phyloP scores from a whole-genome alignment of 1,284 basidiomycete species.

The Trichosporon ovoides region DNA sequence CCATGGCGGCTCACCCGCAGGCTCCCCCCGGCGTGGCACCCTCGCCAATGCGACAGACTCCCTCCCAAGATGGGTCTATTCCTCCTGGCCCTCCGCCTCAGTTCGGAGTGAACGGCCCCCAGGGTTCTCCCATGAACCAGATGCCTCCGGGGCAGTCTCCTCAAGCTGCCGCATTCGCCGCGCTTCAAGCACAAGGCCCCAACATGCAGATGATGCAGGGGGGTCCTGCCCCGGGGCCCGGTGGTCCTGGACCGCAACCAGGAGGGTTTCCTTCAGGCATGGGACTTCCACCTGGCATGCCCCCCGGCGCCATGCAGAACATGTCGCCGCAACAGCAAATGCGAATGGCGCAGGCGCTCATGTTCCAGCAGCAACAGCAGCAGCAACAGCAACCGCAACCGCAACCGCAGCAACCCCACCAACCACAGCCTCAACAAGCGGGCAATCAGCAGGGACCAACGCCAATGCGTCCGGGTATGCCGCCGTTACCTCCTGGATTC shows the following conservation, averaged over 20 bases:
- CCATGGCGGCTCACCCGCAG: conserved; percentile 4
- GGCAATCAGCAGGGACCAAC: conserved; percentile 1
- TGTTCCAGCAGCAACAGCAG: conserved; percentile 27
- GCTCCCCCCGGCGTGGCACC: conserved; percentile 2
- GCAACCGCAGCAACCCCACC: conserved; percentile 23
- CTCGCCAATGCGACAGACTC: conserved; percentile 19
- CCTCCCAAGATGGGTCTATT: neutral
- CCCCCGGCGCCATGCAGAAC: conserved; percentile 12
- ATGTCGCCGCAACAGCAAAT: conserved; percentile 33
- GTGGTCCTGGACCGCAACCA: neutral
- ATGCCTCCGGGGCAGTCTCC: conserved; percentile 11
- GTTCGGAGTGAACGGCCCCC: conserved; percentile 15
- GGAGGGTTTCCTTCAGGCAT: conserved; percentile 10
- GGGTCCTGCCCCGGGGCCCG: neutral
- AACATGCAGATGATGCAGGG: conserved; percentile 19
- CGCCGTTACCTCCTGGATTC: conserved; percentile 10
- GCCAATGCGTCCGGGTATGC: conserved; percentile 10
- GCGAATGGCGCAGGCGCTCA: conserved; percentile 35
- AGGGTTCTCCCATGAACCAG: conserved; percentile 9
- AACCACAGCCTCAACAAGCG: neutral
- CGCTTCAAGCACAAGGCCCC: conserved; percentile 24
- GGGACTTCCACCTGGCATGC: conserved; percentile 7
- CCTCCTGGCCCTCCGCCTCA: neutral
- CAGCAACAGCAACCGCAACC: neutral
- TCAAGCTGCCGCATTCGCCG: conserved; percentile 21